These are phyloP conservation scores for Pneumocystis carinii DNA, from an alignment of 1,139 yeast genomes.

Conservation along the genomic window DNA sequence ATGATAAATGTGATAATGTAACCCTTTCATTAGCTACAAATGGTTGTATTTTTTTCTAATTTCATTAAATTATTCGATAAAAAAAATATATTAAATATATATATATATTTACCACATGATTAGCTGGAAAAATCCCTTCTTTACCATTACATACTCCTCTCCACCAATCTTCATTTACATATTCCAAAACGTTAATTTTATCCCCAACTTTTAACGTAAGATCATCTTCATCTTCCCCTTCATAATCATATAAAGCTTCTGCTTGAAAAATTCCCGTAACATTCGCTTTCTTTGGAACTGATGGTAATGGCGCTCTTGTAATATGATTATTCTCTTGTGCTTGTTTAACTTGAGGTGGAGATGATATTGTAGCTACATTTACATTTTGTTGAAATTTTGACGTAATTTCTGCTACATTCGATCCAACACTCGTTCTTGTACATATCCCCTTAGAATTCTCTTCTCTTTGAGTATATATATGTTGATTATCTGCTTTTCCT, in stretches of 20 bases:
- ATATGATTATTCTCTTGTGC: background rate
- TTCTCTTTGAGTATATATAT: background rate
- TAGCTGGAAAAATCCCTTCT: constrained; percentile 79
- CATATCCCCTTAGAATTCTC: background rate
- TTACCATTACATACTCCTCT: constrained; percentile 46
- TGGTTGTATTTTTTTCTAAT: constrained; percentile 26
- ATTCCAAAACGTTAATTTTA: constrained; percentile 52
- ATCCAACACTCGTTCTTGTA: background rate
- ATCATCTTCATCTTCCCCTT: constrained; percentile 59
- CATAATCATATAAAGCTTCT: constrained; percentile 60
- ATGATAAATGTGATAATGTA: constrained; percentile 23
- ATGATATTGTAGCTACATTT: background rate
- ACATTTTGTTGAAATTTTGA: background rate
- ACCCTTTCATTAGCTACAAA: constrained; percentile 18
- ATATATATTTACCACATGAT: constrained; percentile 65
- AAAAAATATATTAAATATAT: constrained; percentile 3
- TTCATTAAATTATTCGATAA: background rate
- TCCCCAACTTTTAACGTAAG: constrained; percentile 51
- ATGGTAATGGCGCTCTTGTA: constrained; percentile 1
- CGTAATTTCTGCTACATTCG: background rate
- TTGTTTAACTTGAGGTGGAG: background rate
- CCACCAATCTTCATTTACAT: constrained; percentile 82
- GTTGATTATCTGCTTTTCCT: background rate
- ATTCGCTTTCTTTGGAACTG: constrained; percentile 1
- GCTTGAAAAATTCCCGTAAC: constrained; percentile 23